Evolutionary conservation across 2,329 filamentous ascomycete genomes (phyloP).

Genomic region (Fusarium nodosum): DNA sequence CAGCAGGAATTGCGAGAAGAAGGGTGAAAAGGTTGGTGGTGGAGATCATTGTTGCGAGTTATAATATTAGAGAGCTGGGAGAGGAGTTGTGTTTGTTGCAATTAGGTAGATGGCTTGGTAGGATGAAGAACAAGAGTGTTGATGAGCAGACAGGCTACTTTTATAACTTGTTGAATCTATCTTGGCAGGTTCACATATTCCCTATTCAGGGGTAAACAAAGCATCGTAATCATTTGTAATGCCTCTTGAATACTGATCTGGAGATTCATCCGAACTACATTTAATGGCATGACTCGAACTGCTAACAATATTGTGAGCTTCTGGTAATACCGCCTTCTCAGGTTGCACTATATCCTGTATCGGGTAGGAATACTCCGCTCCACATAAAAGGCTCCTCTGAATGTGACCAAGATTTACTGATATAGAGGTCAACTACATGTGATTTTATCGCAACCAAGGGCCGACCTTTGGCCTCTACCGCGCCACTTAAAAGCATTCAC

Average conservation of each 20-base stretch:
- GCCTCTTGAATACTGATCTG: rapidly evolving
- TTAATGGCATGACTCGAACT: not conserved
- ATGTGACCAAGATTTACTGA: not conserved
- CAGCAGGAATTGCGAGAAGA: not conserved
- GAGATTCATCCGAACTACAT: rapidly evolving
- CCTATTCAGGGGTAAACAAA: not conserved
- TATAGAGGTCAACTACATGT: not conserved
- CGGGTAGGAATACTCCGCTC: not conserved
- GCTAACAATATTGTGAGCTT: not conserved
- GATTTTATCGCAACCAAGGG: not conserved
- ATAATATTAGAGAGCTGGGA: rapidly evolving
- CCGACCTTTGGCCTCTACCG: not conserved
- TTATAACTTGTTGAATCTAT: rapidly evolving
- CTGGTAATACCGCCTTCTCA: not conserved
- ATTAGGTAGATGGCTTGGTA: too few species aligned
- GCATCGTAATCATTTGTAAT: not conserved
- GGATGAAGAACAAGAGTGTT: not conserved
- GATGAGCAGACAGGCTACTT: not conserved
- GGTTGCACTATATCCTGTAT: not conserved
- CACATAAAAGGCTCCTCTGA: not conserved
- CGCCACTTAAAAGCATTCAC: not conserved
- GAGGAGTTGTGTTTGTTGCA: too few species aligned
- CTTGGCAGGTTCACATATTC: not conserved
- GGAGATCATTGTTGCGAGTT: not conserved
- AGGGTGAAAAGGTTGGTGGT: not conserved